Conservation (phyloP, 768 basidiomycete genomes). For the Suillus subluteus region DNA sequence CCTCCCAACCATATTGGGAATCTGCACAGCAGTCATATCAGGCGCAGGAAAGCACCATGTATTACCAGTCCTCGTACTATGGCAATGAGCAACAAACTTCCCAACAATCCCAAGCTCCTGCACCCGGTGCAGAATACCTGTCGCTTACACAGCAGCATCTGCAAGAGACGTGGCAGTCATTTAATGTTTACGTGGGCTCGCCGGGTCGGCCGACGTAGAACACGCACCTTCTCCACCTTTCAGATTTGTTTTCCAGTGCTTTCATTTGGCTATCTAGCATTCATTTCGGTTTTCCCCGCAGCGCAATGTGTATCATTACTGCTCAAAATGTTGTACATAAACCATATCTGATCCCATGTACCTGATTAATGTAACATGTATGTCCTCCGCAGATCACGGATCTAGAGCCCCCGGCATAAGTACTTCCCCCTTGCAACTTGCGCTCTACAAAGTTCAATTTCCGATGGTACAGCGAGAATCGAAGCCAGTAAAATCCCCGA, state of each 20-base stretch:
- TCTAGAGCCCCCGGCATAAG: constrained; percentile 67
- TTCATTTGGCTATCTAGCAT: constrained; percentile 10
- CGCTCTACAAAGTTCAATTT: constrained; percentile 72
- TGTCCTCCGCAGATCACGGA: neutral
- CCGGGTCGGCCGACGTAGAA: constrained; percentile 14
- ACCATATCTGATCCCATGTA: constrained; percentile 13
- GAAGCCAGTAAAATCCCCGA: constrained; percentile 60
- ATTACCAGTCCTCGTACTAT: constrained; percentile 15
- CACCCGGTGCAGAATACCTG: constrained; percentile 45
- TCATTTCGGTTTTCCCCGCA: neutral
- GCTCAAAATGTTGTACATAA: neutral
- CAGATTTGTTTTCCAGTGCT: constrained; percentile 12
- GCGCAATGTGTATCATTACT: constrained; percentile 7
- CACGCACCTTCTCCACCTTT: neutral
- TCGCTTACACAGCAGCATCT: constrained; percentile 52
- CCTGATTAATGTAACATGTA: neutral
- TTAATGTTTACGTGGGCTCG: constrained; percentile 57
- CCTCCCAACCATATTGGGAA: constrained; percentile 22
- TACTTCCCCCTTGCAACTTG: constrained; percentile 73
- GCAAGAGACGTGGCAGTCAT: constrained; percentile 73
- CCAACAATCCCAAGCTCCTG: constrained; percentile 23
- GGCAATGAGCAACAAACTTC: constrained; percentile 12
- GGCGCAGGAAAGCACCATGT: neutral
- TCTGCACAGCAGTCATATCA: constrained; percentile 10
- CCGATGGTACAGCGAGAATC: constrained; percentile 48